Percentiles rank a stretch among this genome's conserved stretches.
phyloP scores from a whole-genome alignment of 768 basidiomycete species.

The Leccinum disarticulatum region DNA sequence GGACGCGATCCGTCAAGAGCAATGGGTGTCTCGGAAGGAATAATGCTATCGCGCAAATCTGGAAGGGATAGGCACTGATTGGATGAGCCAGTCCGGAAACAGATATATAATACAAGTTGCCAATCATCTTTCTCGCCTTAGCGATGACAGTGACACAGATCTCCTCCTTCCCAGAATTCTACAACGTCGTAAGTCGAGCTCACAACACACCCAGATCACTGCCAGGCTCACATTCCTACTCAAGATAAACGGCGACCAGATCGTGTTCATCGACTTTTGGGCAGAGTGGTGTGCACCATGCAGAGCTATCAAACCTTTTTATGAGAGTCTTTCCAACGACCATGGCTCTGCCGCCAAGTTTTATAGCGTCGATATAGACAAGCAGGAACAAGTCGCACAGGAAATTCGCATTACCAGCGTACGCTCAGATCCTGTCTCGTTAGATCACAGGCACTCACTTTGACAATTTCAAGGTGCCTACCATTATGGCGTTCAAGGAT shows the following conservation, averaged over 20 bases:
- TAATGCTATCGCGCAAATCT: no score
- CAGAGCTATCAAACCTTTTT: slow-evolving; percentile 7
- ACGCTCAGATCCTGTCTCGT: neutral
- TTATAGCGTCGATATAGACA: slow-evolving; percentile 36
- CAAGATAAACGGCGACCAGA: slow-evolving; percentile 1
- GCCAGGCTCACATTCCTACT: neutral
- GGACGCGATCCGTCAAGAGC: no score
- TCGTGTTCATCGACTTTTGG: slow-evolving; percentile 13
- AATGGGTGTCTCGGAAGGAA: no score
- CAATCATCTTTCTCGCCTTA: no score
- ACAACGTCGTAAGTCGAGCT: no score
- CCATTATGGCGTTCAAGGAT: neutral
- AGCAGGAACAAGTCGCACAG: slow-evolving; percentile 9
- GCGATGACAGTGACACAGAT: slow-evolving; percentile 7
- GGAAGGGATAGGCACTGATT: no score
- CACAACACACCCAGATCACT: no score
- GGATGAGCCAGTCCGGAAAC: no score
- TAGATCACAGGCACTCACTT: neutral
- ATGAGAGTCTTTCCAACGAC: slow-evolving; percentile 3
- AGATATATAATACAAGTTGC: no score
- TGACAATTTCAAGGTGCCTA: slow-evolving; percentile 1
- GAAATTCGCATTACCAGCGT: slow-evolving; percentile 9
- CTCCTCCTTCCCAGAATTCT: neutral
- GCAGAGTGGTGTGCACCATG: slow-evolving; percentile 12
- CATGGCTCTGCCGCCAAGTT: neutral